Percentiles rank a stretch among this genome's conserved stretches.
Conservation (phyloP, 495 filamentous ascomycete genomes). For the Entonaema liquescens region DNA sequence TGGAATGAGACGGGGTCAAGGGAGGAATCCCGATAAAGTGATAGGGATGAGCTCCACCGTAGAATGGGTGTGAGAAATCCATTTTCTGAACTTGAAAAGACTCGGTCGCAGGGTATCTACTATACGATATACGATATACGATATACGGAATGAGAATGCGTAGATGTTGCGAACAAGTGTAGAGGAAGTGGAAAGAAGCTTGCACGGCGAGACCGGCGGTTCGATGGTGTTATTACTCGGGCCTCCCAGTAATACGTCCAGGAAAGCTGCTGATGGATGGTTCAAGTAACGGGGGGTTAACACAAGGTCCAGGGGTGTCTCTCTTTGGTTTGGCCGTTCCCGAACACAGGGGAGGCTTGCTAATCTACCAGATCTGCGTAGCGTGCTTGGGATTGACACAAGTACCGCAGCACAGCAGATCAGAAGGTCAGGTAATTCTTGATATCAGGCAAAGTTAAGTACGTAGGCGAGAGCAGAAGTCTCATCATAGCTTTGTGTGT, state of each 20-base stretch:
- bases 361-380: slow-evolving; percentile 22
- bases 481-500: slow-evolving; percentile 27
- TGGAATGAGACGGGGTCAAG: slow-evolving; percentile 61
- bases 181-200: slow-evolving; percentile 27
- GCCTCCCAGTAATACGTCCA: slow-evolving; percentile 18
- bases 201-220: slow-evolving; percentile 40
- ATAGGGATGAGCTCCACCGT: slow-evolving; percentile 60
- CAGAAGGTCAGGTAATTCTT: slow-evolving; percentile 18
- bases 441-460: slow-evolving; percentile 21
- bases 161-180: slow-evolving; percentile 12
- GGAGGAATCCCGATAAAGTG: slow-evolving; percentile 64
- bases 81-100: slow-evolving; percentile 42
- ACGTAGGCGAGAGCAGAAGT: slow-evolving; percentile 17
- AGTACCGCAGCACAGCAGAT: slow-evolving; percentile 31
- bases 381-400: slow-evolving; percentile 38
- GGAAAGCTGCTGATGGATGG: slow-evolving; percentile 37
- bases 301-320: slow-evolving; percentile 23
- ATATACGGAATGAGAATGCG: slow-evolving; percentile 14
- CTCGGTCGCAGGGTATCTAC: slow-evolving; percentile 8
- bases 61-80: slow-evolving; percentile 58
- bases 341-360: slow-evolving; percentile 23
- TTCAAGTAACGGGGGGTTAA: slow-evolving; percentile 39
- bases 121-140: slow-evolving; percentile 2
- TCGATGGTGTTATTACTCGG: slow-evolving; percentile 36
- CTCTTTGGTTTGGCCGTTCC: slow-evolving; percentile 35